Conservation (phyloP, 2,329 filamentous ascomycete genomes). For the Atkinsonella hypoxylon region DNA sequence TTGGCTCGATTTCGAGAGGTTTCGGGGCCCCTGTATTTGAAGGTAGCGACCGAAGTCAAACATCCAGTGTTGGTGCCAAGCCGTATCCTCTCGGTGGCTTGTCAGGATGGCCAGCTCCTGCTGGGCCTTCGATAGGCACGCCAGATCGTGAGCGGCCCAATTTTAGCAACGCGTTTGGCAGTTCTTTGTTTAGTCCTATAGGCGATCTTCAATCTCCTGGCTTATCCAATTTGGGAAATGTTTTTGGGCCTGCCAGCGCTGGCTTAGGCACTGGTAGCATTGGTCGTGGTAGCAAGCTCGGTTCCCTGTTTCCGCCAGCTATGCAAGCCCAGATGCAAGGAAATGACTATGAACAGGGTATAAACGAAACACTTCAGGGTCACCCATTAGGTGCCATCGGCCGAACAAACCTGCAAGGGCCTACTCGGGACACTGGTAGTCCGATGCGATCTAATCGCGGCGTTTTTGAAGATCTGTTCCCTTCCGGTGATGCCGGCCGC, state of each 20-base stretch:
- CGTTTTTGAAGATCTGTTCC: constrained; percentile 44
- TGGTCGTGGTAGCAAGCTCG: constrained; percentile 68
- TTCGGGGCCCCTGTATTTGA: constrained; percentile 43
- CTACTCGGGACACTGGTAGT: constrained; percentile 45
- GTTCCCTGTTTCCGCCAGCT: constrained; percentile 73
- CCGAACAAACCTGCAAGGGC: constrained; percentile 43
- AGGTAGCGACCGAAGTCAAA: constrained; percentile 83
- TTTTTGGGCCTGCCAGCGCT: constrained; percentile 54
- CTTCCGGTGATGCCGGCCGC: constrained; percentile 22
- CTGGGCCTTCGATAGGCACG: constrained; percentile 47
- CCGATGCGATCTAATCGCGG: constrained; percentile 43
- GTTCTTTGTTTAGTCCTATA: constrained; percentile 65
- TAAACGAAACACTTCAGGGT: constrained; percentile 43
- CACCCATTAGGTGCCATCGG: constrained; percentile 58
- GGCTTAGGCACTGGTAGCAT: constrained; percentile 51
- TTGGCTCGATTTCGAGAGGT: constrained; percentile 42
- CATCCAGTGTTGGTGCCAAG: constrained; percentile 74
- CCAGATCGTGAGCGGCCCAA: constrained; percentile 52
- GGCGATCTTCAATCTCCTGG: constrained; percentile 69
- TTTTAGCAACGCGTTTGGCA: constrained; percentile 56
- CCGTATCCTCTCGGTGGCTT: constrained; percentile 56
- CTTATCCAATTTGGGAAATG: constrained; percentile 52
- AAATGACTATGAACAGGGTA: constrained; percentile 51
- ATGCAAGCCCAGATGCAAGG: constrained; percentile 87
- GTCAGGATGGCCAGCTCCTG: constrained; percentile 48